Conservation (phyloP, 2,329 filamentous ascomycete species). For the Trichoderma asperellum region DNA sequence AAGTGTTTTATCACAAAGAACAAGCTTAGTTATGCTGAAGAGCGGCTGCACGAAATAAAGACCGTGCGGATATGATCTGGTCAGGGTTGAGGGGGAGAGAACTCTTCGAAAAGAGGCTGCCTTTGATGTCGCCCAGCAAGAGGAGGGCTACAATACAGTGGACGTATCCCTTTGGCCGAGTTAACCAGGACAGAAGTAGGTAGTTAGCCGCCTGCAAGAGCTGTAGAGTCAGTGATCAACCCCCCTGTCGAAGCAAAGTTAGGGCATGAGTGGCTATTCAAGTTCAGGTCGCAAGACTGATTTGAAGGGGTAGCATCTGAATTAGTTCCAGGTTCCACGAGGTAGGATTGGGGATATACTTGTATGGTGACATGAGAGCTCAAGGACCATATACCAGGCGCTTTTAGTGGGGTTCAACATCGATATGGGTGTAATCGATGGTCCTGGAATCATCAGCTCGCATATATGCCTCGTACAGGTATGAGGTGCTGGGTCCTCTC, state of each 20-base stretch:
- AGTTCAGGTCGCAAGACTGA: slow-evolving; percentile 26
- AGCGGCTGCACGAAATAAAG: slow-evolving; percentile 16
- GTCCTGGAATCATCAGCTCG: slow-evolving; percentile 29
- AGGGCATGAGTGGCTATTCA: slow-evolving; percentile 29
- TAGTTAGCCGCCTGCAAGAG: slow-evolving; percentile 28
- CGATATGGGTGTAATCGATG: slow-evolving; percentile 27
- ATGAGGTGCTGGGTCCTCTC: slow-evolving; percentile 24
- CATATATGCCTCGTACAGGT: slow-evolving; percentile 28
- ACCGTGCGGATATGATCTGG: slow-evolving; percentile 13
- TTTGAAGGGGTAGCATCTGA: slow-evolving; percentile 31
- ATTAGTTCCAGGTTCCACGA: slow-evolving; percentile 30
- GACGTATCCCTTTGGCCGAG: slow-evolving; percentile 23
- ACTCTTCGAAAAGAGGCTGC: slow-evolving; percentile 20
- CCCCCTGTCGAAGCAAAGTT: slow-evolving; percentile 26
- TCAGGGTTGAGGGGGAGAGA: slow-evolving; percentile 26
- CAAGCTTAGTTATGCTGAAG: slow-evolving; percentile 12
- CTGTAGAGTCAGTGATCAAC: slow-evolving; percentile 34
- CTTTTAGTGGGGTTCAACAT: slow-evolving; percentile 24
- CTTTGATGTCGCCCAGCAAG: slow-evolving; percentile 22
- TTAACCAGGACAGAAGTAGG: slow-evolving; percentile 28
- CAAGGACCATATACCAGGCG: slow-evolving; percentile 17
- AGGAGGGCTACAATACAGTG: slow-evolving; percentile 23
- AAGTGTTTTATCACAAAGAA: slow-evolving; percentile 7
- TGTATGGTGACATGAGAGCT: slow-evolving; percentile 29
- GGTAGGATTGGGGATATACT: slow-evolving; percentile 30